A percentile compares a stretch with the other conserved stretches of the same genome.
Conservation (phyloP, 2,329 filamentous ascomycete genomes). For the Thermomyces lanuginosus region DNA sequence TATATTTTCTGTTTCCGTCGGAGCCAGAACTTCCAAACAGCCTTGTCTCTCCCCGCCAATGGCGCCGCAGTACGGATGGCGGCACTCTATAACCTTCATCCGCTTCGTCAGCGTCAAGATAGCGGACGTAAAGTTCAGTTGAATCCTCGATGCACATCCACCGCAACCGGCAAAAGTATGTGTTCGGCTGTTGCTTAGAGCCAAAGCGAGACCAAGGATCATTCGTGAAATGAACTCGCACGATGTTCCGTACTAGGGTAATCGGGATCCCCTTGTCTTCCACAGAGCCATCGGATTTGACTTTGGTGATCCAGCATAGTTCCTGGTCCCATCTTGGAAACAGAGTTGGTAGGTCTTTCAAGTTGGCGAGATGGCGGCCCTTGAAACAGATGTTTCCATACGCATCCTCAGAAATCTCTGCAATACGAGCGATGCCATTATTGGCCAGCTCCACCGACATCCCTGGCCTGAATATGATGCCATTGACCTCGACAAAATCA, state of each 20-base stretch:
- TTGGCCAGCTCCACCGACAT: constrained; percentile 24
- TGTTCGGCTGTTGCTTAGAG: constrained; percentile 12
- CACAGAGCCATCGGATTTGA: constrained; percentile 12
- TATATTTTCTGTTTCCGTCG: constrained; percentile 36
- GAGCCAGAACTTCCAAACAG: constrained; percentile 13
- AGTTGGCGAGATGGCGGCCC: constrained; percentile 22
- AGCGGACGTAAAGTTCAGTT: constrained; percentile 14
- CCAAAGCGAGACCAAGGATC: constrained; percentile 24
- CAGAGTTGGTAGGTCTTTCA: constrained; percentile 17
- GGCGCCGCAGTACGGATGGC: constrained; percentile 10
- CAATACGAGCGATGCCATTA: constrained; percentile 27
- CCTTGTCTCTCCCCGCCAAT: constrained; percentile 19
- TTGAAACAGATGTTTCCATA: constrained; percentile 16
- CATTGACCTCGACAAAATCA: too few relatives aligned
- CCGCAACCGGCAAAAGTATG: constrained; percentile 14
- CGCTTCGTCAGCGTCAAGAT: constrained; percentile 15
- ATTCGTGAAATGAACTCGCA: constrained; percentile 41
- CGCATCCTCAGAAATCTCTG: constrained; percentile 16
- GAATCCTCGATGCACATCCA: constrained; percentile 16
- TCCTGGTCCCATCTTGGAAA: constrained; percentile 29
- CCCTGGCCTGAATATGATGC: constrained; percentile 12
- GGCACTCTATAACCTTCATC: constrained; percentile 10
- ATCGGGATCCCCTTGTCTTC: constrained; percentile 26
- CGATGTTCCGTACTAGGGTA: constrained; percentile 21
- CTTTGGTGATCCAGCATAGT: constrained; percentile 27